These are phyloP conservation scores for Fomitopsis serialis DNA, from an alignment of 768 basidiomycete genomes.

Conservation along the genomic window DNA sequence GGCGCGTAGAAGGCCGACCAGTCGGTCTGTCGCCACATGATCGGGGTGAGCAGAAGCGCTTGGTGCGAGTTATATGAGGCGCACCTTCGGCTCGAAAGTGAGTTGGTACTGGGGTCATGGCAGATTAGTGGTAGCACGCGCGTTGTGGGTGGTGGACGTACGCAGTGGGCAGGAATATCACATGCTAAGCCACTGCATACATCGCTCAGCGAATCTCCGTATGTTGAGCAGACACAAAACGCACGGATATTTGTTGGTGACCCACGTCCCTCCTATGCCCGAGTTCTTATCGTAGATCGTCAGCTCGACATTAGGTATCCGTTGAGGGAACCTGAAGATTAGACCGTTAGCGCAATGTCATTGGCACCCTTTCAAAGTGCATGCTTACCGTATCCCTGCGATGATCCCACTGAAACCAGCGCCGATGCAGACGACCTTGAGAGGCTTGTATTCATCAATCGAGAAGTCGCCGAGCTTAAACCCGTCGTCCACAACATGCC, in stretches of 20 bases:
- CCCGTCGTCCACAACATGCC: not conserved
- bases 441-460: constrained; percentile 47
- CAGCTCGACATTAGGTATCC: constrained; percentile 45
- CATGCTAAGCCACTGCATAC: constrained; percentile 46
- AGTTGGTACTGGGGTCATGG: constrained; percentile 51
- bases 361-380: not conserved
- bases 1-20: constrained; percentile 61
- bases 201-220: not conserved
- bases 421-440: constrained; percentile 51
- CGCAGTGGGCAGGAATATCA: constrained; percentile 54
- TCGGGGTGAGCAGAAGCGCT: too few species aligned
- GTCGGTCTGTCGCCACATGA: constrained; percentile 46
- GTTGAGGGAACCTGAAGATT: not conserved
- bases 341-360: not conserved
- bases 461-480: constrained; percentile 35
- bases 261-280: constrained; percentile 64
- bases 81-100: constrained; percentile 49
- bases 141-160: constrained; percentile 24
- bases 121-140: too few species aligned
- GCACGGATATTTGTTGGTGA: constrained; percentile 49
- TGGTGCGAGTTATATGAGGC: too few species aligned
- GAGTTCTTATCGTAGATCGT: constrained; percentile 55
- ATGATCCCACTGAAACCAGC: constrained; percentile 57
- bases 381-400: constrained; percentile 46
- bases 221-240: constrained; percentile 6